Evolutionary conservation across 306 rosid genomes (phyloP).

Genomic region (Cucumis cinereus): DNA sequence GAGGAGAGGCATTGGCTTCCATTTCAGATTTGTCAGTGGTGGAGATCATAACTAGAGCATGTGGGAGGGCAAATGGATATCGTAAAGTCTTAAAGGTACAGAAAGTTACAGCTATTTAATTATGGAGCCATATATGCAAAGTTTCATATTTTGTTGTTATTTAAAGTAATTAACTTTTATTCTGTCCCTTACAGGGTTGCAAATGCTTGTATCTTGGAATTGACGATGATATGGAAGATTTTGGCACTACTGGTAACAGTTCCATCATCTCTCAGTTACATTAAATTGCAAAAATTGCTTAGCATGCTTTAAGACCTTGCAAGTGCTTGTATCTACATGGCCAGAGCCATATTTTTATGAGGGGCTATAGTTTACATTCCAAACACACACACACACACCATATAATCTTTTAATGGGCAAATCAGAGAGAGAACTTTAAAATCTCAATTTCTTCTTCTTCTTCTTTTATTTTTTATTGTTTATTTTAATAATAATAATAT

Average conservation of each 20-base stretch:
- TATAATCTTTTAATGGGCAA: not conserved
- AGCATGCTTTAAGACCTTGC: not conserved
- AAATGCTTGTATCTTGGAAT: slow-evolving; percentile 75
- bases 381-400: not conserved
- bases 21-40: slow-evolving; percentile 70
- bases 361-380: not conserved
- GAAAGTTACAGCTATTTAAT: slow-evolving; percentile 10
- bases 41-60: slow-evolving; percentile 70
- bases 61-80: slow-evolving; percentile 88
- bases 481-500: too few species aligned
- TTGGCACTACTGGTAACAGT: slow-evolving; percentile 74
- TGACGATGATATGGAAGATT: slow-evolving; percentile 69
- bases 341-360: not conserved
- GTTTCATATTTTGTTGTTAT: not conserved
- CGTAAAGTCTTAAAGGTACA: slow-evolving; percentile 72
- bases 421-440: not conserved
- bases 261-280: slow-evolving; percentile 1
- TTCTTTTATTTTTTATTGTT: too few species aligned
- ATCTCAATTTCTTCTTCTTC: not conserved
- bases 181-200: slow-evolving; percentile 47
- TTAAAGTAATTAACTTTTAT: slow-evolving; percentile 23
- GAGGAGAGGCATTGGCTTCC: slow-evolving; percentile 94
- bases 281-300: not conserved
- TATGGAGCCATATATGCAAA: slow-evolving; percentile 1
- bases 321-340: not conserved